These are phyloP conservation scores for Skeletonema costatum DNA, from an alignment of 108 stramenopile genomes.

Conservation along the genomic window DNA sequence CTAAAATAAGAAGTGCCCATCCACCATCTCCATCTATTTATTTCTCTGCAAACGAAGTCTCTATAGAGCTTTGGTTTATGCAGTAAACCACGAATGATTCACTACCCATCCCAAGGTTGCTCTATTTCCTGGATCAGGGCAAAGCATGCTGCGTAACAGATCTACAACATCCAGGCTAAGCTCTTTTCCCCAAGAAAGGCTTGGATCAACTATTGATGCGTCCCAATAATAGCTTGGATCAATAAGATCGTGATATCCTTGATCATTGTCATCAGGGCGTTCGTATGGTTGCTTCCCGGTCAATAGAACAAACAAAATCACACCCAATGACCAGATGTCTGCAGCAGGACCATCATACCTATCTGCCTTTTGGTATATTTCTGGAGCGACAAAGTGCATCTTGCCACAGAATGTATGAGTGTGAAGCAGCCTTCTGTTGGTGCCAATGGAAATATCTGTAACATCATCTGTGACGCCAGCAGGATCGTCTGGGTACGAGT, in stretches of 20 bases:
- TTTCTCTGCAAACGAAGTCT: not conserved
- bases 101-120: conserved; percentile 67
- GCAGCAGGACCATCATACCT: conserved; percentile 81
- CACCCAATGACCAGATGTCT: conserved; percentile 90
- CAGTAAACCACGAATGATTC: conserved; percentile 32
- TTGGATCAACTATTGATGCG: conserved; percentile 41
- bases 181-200: conserved; percentile 62
- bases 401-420: conserved; percentile 72
- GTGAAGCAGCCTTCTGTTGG: conserved; percentile 55
- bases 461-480: conserved; percentile 35
- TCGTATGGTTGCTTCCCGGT: conserved; percentile 85
- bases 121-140: conserved; percentile 62
- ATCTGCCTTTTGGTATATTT: conserved; percentile 58
- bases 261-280: conserved; percentile 57
- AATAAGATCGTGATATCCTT: conserved; percentile 56
- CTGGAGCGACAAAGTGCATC: conserved; percentile 86
- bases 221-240: conserved; percentile 77
- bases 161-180: conserved; percentile 54
- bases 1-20: no score
- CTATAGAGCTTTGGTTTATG: not conserved
- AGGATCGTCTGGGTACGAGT: conserved; percentile 55
- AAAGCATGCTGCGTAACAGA: conserved; percentile 71
- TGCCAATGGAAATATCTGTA: conserved; percentile 65
- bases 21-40: no score
- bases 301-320: conserved; percentile 86